A percentile compares a stretch with the other conserved stretches of the same genome.
These are phyloP conservation scores for Dictyostelium capitatum DNA, from an alignment of 78 protist genomes.

Conservation along the genomic window DNA sequence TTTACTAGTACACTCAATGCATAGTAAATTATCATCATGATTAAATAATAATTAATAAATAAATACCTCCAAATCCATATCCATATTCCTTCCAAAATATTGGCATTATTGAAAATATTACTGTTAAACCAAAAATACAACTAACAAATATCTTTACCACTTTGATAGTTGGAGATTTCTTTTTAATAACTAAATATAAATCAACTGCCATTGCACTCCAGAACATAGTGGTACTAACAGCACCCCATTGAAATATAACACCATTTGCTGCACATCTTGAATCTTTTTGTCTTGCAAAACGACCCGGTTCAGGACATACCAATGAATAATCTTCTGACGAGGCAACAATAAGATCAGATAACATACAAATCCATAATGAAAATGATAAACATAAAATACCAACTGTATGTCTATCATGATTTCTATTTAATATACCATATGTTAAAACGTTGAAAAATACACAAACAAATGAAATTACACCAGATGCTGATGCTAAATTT, in stretches of 20 bases:
- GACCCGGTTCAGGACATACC: slow-evolving; percentile 66
- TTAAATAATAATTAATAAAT: too few species aligned
- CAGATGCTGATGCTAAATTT: neutral
- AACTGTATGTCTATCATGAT: slow-evolving; percentile 59
- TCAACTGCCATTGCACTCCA: slow-evolving; percentile 69
- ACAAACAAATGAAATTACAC: slow-evolving; percentile 36
- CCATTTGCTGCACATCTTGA: slow-evolving; percentile 58
- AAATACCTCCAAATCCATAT: slow-evolving; percentile 61
- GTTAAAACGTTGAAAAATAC: slow-evolving; percentile 37
- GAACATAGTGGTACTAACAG: slow-evolving; percentile 27
- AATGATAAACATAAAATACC: slow-evolving; percentile 41
- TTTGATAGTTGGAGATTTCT: neutral
- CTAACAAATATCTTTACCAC: neutral
- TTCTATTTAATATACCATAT: slow-evolving; percentile 48
- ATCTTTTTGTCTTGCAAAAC: slow-evolving; percentile 48
- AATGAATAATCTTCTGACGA: slow-evolving; percentile 15
- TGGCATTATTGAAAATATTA: slow-evolving; percentile 36
- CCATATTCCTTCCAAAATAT: slow-evolving; percentile 45
- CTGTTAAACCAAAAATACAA: neutral
- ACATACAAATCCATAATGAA: slow-evolving; percentile 28
- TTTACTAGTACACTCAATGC: too few species aligned
- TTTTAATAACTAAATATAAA: slow-evolving; percentile 53
- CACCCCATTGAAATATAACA: slow-evolving; percentile 72
- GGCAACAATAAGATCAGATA: slow-evolving; percentile 29
- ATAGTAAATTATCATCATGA: too few species aligned